phyloP scores from a whole-genome alignment of 73 alveolate genomes.

The Paramecium pentaurelia region DNA sequence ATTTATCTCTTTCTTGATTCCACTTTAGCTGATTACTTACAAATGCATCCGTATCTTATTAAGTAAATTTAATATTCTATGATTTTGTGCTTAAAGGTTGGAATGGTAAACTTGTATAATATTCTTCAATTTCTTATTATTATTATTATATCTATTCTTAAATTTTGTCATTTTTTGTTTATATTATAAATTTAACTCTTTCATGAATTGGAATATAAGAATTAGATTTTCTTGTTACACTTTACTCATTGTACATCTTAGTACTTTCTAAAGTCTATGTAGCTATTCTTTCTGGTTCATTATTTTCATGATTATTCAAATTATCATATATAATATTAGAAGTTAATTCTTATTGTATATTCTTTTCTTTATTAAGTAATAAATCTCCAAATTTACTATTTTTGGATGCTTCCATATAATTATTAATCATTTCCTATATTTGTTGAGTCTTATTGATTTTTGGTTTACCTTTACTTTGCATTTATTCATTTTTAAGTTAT shows the following conservation, averaged over 20 bases:
- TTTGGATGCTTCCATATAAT: slow-evolving; percentile 10
- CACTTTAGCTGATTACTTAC: background rate
- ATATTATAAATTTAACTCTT: background rate
- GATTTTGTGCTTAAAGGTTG: background rate
- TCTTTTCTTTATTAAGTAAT: background rate
- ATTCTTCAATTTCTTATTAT: background rate
- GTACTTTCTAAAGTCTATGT: background rate
- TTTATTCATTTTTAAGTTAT: background rate
- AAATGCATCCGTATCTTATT: background rate
- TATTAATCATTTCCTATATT: background rate
- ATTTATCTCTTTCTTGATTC: background rate
- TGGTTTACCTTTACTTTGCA: background rate
- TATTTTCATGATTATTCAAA: background rate
- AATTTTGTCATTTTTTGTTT: background rate
- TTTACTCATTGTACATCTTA: background rate
- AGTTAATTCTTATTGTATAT: background rate
- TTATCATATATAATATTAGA: background rate
- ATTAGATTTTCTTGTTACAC: background rate
- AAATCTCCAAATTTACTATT: background rate
- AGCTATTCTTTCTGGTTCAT: background rate
- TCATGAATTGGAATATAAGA: background rate
- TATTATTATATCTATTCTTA: background rate
- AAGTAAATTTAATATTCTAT: background rate
- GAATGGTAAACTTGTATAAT: background rate
- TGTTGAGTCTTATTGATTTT: background rate